A percentile compares a stretch with the other conserved stretches of the same genome.
These are phyloP conservation scores for Blastobotrys mokoenaii DNA, from an alignment of 805 yeast species.

Conservation along the genomic window DNA sequence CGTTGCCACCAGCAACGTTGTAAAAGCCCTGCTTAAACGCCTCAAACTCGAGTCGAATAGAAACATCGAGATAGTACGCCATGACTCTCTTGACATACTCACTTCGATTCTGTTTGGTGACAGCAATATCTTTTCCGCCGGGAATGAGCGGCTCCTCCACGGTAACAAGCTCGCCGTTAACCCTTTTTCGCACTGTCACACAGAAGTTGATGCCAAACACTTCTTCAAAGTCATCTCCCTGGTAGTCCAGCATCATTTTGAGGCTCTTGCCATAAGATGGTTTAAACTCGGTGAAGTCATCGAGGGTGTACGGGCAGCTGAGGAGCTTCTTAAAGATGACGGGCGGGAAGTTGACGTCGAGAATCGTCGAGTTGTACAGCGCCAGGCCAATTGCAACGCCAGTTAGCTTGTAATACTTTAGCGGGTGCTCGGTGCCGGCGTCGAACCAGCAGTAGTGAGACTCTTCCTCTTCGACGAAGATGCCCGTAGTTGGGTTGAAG, in stretches of 20 bases:
- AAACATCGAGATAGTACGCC: slow-evolving; percentile 48
- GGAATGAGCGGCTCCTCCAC: slow-evolving; percentile 44
- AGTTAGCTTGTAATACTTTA: slow-evolving; percentile 49
- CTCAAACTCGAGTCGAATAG: slow-evolving; percentile 44
- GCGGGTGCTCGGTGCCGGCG: slow-evolving; percentile 14
- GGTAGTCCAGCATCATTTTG: slow-evolving; percentile 37
- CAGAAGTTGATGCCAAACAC: slow-evolving; percentile 55
- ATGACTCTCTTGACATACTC: slow-evolving; percentile 58
- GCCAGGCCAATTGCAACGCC: slow-evolving; percentile 89
- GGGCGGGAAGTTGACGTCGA: slow-evolving; percentile 70
- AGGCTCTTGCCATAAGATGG: slow-evolving; percentile 58
- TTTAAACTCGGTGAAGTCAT: slow-evolving; percentile 59
- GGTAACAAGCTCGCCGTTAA: slow-evolving; percentile 37
- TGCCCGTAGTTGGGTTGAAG: slow-evolving; percentile 58
- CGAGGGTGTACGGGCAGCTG: slow-evolving; percentile 42
- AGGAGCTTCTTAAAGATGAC: slow-evolving; percentile 70
- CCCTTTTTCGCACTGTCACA: slow-evolving; percentile 38
- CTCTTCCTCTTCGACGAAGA: slow-evolving; percentile 59
- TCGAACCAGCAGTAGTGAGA: slow-evolving; percentile 71
- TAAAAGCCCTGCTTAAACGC: slow-evolving; percentile 66
- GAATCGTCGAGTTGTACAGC: slow-evolving; percentile 78
- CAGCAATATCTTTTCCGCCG: slow-evolving; percentile 48
- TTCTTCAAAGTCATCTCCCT: slow-evolving; percentile 36
- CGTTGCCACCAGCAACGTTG: slow-evolving; percentile 71
- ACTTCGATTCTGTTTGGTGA: slow-evolving; percentile 49